Conservation (phyloP, 768 basidiomycete species). For the Xerocomellus intermedius region DNA sequence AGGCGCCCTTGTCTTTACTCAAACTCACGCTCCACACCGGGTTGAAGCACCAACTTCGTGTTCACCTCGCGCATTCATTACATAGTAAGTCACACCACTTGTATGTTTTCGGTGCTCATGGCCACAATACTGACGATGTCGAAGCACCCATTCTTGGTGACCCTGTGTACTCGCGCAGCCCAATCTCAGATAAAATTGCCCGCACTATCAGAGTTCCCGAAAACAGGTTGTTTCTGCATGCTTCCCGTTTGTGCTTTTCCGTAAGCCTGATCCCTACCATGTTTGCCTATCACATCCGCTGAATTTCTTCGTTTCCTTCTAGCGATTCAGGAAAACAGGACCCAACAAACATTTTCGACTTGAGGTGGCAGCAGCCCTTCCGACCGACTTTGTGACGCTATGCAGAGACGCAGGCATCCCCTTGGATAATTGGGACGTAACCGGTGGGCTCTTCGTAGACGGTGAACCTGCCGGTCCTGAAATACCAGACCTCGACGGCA, state of each 20-base stretch:
- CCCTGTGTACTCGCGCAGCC: conserved; percentile 43
- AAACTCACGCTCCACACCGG: conserved; percentile 58
- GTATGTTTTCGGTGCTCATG: neutral
- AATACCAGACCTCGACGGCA: conserved; percentile 41
- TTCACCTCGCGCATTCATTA: conserved; percentile 55
- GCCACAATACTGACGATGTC: conserved; percentile 10
- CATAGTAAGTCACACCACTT: conserved; percentile 36
- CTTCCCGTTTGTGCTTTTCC: conserved; percentile 53
- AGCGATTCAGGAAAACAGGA: conserved; percentile 50
- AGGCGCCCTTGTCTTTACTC: conserved; percentile 54
- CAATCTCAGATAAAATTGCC: conserved; percentile 31
- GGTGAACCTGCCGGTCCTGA: conserved; percentile 36
- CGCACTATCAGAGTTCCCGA: conserved; percentile 35
- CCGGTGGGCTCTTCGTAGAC: conserved; percentile 50
- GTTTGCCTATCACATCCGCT: neutral
- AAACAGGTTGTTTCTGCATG: conserved; percentile 59
- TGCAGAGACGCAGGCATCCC: conserved; percentile 48
- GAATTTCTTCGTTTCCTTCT: neutral
- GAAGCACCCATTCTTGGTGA: conserved; percentile 71
- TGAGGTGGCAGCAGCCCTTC: conserved; percentile 56
- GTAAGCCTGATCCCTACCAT: conserved; percentile 36
- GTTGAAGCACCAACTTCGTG: conserved; percentile 68
- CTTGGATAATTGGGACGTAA: conserved; percentile 34
- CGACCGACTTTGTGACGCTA: conserved; percentile 50
- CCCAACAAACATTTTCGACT: conserved; percentile 50